phyloP scores from a whole-genome alignment of 2,329 filamentous ascomycete genomes.

The Aspergillus tamarii region DNA sequence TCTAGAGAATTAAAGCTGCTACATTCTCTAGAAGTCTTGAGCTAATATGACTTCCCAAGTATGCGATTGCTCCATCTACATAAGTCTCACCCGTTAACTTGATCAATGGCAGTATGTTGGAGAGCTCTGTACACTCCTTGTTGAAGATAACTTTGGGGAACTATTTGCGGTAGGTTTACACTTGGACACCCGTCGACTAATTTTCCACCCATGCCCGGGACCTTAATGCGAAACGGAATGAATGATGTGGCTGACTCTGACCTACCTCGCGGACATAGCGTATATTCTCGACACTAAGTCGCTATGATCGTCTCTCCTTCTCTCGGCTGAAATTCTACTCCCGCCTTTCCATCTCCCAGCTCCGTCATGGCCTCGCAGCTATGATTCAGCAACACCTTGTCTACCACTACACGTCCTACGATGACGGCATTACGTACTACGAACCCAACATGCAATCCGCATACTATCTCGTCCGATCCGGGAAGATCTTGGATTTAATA shows the following conservation, averaged over 20 bases:
- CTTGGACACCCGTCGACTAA: background rate
- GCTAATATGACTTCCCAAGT: slow-evolving; percentile 58
- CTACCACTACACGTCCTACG: slow-evolving; percentile 68
- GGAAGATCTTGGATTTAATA: slow-evolving; percentile 78
- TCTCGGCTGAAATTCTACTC: slow-evolving; percentile 71
- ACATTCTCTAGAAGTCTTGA: slow-evolving; percentile 72
- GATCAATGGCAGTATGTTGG: slow-evolving; percentile 62
- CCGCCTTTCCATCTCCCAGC: slow-evolving; percentile 70
- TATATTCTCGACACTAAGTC: slow-evolving; percentile 78
- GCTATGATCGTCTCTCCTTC: slow-evolving; percentile 75
- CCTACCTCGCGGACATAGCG: slow-evolving; percentile 57
- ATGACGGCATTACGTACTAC: slow-evolving; percentile 71
- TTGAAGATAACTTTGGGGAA: slow-evolving; percentile 88
- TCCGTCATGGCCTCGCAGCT: slow-evolving; percentile 79
- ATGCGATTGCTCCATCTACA: slow-evolving; percentile 37
- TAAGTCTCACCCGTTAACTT: slow-evolving; percentile 29
- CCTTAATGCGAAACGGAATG: background rate
- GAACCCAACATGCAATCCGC: slow-evolving; percentile 79
- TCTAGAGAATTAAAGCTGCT: slow-evolving; percentile 71
- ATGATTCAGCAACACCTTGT: slow-evolving; percentile 88
- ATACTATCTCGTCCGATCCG: slow-evolving; percentile 79
- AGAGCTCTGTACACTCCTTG: slow-evolving; percentile 87
- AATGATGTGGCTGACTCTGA: slow-evolving; percentile 7
- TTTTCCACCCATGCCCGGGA: background rate
- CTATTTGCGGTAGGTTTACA: slow-evolving; percentile 76